Percentiles rank a stretch among this genome's conserved stretches.
Conservation (phyloP, 352 stramenopile genomes). For the Phytophthora colocasiae region DNA sequence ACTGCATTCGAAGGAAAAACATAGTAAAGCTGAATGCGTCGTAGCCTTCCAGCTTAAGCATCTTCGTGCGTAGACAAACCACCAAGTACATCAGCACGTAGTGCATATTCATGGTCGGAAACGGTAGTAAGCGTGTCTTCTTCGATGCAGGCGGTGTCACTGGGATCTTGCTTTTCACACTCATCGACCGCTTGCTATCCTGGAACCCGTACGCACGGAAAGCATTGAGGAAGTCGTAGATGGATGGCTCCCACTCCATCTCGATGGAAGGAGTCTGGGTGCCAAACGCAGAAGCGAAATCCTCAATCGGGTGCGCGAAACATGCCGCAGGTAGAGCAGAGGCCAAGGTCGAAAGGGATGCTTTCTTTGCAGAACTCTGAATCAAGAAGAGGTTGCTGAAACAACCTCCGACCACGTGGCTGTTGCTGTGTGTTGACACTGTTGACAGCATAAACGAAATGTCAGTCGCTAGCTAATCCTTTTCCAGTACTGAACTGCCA, state of each 20-base stretch:
- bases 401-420: slow-evolving; percentile 71
- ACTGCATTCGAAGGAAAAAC: slow-evolving; percentile 90
- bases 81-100: slow-evolving; percentile 81
- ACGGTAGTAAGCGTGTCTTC: slow-evolving; percentile 41
- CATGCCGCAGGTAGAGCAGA: slow-evolving; percentile 57
- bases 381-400: slow-evolving; percentile 78
- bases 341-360: slow-evolving; percentile 32
- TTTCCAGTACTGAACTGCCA: background rate
- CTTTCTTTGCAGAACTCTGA: slow-evolving; percentile 29
- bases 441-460: slow-evolving; percentile 8
- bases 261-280: slow-evolving; percentile 39
- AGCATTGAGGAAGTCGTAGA: slow-evolving; percentile 80
- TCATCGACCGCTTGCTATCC: slow-evolving; percentile 88
- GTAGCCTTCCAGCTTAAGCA: slow-evolving; percentile 70
- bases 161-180: slow-evolving; percentile 76
- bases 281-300: slow-evolving; percentile 52
- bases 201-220: slow-evolving; percentile 85
- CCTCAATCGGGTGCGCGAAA: slow-evolving; percentile 60
- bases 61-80: slow-evolving; percentile 71
- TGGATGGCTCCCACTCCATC: slow-evolving; percentile 75
- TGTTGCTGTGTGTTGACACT: slow-evolving; percentile 82
- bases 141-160: slow-evolving; percentile 41
- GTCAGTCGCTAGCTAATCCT: background rate
- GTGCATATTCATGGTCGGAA: slow-evolving; percentile 85
- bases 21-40: slow-evolving; percentile 87